Evolutionary conservation across 345 rosid genomes (phyloP), one percentile per base, ranked within the genome.

Genomic region (Noccaea bulbosa): DNA sequence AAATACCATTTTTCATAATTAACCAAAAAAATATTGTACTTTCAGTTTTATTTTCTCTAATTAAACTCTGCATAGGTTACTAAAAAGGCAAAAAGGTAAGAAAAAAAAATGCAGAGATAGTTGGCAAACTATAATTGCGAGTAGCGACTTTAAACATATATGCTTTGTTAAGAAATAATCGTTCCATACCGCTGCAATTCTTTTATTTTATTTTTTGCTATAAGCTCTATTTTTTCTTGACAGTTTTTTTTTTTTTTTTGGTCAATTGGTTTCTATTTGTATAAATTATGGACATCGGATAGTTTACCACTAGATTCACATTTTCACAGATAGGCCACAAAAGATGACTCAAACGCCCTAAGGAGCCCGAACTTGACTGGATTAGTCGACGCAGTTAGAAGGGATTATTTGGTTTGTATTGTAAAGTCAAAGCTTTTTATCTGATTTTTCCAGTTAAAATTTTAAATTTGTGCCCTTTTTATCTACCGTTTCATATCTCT

Each of bases 41-140:
- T 52, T 15, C 1, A 40, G 24, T 15, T 64, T 15, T 32, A n/a
- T n/a, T 39, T 41, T 51, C 40, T 58, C 15, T 66, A 57, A 49
- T 58, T 32, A 49, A 73, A 58, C 39, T 48, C 15, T 37, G 38
- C 57, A 61, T 27, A 75, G 51, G 58, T 54, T 60, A 51, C 63
- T 15, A 37, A 52, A 68, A 69, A 51, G 57, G 48, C 55, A 67
- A 51, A 22, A 68, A 69, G 41, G 47, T 58, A 9, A 22, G 33
- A 17, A 2, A 45, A 16, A 38, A 57, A 52, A 24, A 15, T 27
- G 70, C 52, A 75, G 70, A 24, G 68, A 66, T 51, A 35, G 51
- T 74, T 74, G 73, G 69, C 40, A 60, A 74, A 74, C 73, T 61
- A 74, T 74, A 67, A 68, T 74, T 74, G 43, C 73, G 35, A 74